Base-by-base conservation (phyloP, 495 filamentous ascomycete genomes). In the Tuber brumale region DNA sequence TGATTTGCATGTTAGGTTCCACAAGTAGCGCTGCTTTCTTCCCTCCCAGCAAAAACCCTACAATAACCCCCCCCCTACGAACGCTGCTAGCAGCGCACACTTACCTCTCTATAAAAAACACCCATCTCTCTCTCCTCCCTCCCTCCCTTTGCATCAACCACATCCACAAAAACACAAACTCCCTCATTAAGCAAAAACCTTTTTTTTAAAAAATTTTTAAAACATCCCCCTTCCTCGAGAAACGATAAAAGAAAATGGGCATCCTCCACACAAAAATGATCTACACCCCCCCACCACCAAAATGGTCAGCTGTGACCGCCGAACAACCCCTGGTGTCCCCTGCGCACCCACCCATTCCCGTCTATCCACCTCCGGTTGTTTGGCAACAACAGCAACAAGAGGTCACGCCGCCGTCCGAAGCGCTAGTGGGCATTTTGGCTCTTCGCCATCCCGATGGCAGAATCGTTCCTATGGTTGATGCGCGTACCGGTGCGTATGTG, bases 391-490 rank as follows among this genome's bases (percentile, higher is more conserved):
- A n/a, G 23, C 21, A 57, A 27, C n/a, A 66, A 27, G 10, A 3
- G n/a, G n/a, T 21, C 3, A 3, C n/a, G 27, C 48, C 48, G 23
- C 18, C 19, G 5, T 19, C 45, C 0, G 18, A 2, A 23, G n/a
- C 27, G 3, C 3, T n/a, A 16, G 57, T 31, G n/a, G 57, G 57
- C 0, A 70, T 79, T 21, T 35, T 79, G 16, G 78, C 57, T 0
- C 45, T 79, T 21, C 72, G 72, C 10, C 71, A 79, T 37, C 45
- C 44, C 16, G 72, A 70, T 39, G 78, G 78, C 4, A 44, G 42
- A 2, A n/a, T 79, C 10, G 51, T 79, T 8, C 78, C 76, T 16
- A 44, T 79, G 21, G 19, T 75, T 18, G 76, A 79, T 42, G 43
- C 21, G 2, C 72, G 70, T 8, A 66, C 57, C 3, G 76, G 78